Evolutionary conservation across 495 filamentous ascomycete genomes (phyloP).

Genomic region (Parathielavia hyrcaniae): DNA sequence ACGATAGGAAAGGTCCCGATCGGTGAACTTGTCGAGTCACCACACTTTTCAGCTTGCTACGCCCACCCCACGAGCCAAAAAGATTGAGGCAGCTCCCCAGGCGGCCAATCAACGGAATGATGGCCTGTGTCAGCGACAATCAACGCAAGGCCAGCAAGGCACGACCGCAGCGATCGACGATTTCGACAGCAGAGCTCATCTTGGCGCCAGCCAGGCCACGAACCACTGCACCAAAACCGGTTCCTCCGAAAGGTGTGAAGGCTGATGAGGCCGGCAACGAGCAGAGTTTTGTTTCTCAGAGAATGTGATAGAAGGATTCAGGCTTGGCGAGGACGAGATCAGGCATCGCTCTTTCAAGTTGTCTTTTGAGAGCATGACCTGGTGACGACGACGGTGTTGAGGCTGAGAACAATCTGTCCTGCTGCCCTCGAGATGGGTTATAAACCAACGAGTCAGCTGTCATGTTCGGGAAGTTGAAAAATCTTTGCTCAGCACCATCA

Average conservation of each 20-base stretch:
- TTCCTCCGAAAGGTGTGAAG: conserved; percentile 5
- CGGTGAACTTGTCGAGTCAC: not conserved
- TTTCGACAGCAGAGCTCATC: conserved; percentile 4
- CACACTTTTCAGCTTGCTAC: conserved; percentile 8
- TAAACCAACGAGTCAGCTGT: not conserved
- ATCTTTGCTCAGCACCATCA: not conserved
- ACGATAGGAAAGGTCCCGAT: conserved; percentile 5
- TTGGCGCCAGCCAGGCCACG: not conserved
- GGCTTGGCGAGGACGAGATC: not conserved
- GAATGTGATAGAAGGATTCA: conserved; percentile 1
- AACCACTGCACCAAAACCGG: conserved; percentile 5
- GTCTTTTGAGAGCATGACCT: not conserved
- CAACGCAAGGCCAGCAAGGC: conserved; percentile 7
- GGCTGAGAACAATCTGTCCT: not conserved
- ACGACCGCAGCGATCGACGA: conserved; percentile 8
- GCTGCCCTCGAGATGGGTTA: not conserved
- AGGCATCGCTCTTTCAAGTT: not conserved
- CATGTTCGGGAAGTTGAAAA: not conserved
- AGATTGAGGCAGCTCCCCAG: not conserved
- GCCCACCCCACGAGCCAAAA: conserved; percentile 5
- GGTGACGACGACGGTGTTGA: not conserved
- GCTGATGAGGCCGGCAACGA: too few species aligned
- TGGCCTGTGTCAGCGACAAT: not conserved
- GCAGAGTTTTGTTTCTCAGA: too few species aligned
- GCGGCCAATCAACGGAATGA: conserved; percentile 5